Evolutionary conservation across 331 rosid species (phyloP).

Genomic region (Malus hybrid): DNA sequence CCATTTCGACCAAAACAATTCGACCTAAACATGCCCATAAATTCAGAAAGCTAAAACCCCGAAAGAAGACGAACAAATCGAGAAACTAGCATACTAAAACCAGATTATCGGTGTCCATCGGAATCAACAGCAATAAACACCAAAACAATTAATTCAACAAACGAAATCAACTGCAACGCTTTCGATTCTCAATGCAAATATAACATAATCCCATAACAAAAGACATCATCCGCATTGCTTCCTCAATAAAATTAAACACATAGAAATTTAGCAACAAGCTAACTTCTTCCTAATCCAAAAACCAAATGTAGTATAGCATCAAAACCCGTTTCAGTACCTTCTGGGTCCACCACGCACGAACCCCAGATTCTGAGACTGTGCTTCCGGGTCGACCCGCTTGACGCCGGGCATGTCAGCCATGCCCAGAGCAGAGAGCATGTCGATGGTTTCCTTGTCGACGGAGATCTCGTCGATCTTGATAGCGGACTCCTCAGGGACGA

Average conservation of each 20-base stretch:
- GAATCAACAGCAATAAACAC: background rate
- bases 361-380: conserved; percentile 13
- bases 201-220: background rate
- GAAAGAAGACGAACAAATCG: background rate
- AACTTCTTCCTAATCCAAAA: background rate
- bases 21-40: too few species aligned
- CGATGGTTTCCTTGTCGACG: conserved; percentile 65
- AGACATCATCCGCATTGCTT: background rate
- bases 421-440: conserved; percentile 62
- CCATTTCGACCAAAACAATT: too few species aligned
- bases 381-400: conserved; percentile 43
- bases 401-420: conserved; percentile 51
- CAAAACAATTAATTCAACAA: background rate
- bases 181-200: background rate
- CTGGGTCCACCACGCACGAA: conserved; percentile 40
- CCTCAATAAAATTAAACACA: background rate
- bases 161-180: background rate
- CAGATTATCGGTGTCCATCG: too few species aligned
- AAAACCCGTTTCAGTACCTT: conserved; percentile 32
- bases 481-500: conserved; percentile 67
- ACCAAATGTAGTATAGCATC: background rate
- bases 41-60: background rate
- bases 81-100: background rate
- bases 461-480: conserved; percentile 37
- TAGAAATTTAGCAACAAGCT: too few species aligned